Evolutionary conservation across 148 eudicot genomes (phyloP).

Genomic region (Vaccinium vitisidaea): DNA sequence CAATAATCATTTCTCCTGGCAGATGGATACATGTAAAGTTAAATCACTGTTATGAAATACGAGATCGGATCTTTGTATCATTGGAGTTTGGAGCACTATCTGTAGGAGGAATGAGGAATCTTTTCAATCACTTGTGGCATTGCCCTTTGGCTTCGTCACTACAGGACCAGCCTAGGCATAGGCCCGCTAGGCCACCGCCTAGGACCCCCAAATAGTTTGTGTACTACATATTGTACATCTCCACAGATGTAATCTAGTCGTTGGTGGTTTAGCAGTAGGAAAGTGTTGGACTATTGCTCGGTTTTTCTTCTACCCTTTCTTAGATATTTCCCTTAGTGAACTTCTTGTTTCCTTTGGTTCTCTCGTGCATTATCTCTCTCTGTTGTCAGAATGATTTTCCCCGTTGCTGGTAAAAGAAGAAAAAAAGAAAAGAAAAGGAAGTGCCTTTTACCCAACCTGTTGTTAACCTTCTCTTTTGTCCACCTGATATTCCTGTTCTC

Average conservation of each 20-base stretch:
- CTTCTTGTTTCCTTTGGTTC: no score
- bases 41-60: neutral
- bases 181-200: no score
- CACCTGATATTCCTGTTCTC: slow-evolving; percentile 87
- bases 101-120: neutral
- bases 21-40: neutral
- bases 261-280: no score
- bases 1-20: slow-evolving; percentile 87
- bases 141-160: neutral
- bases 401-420: neutral
- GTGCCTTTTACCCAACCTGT: slow-evolving; percentile 44
- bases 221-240: no score
- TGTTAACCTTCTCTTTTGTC: slow-evolving; percentile 80
- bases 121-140: neutral
- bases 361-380: neutral
- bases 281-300: no score
- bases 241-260: no score
- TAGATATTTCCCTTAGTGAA: no score
- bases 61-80: neutral
- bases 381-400: neutral
- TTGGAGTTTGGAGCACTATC: neutral
- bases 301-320: no score
- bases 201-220: no score
- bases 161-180: no score
- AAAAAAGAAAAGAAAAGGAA: no score